phyloP scores from a whole-genome alignment of 345 rosid genomes.

The Sonneratia alba region DNA sequence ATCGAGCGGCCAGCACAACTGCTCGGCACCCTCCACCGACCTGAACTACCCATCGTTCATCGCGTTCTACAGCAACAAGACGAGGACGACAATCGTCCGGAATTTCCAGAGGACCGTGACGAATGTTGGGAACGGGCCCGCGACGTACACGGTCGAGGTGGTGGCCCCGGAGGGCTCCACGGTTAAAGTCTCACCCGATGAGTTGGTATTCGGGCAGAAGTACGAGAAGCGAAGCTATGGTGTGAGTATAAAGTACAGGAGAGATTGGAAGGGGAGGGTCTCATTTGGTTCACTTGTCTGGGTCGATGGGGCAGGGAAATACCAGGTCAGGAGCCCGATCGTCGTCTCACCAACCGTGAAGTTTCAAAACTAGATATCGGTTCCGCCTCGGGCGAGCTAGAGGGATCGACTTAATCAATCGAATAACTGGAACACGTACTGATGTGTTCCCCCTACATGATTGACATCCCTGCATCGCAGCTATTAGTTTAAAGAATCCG shows the following conservation, averaged over 20 bases:
- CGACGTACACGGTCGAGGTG: constrained; percentile 13
- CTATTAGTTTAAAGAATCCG: too few species aligned
- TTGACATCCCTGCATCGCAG: too few species aligned
- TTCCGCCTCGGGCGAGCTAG: too few species aligned
- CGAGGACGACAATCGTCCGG: constrained; percentile 2
- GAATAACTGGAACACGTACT: too few species aligned
- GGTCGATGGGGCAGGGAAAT: constrained; percentile 22
- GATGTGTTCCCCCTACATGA: too few species aligned
- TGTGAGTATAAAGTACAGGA: constrained; percentile 11
- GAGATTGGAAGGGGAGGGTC: constrained; percentile 5
- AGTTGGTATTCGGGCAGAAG: constrained; percentile 10
- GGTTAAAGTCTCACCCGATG: not conserved
- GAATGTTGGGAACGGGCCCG: constrained; percentile 14
- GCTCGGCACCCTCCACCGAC: constrained; percentile 25
- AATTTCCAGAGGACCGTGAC: constrained; percentile 22
- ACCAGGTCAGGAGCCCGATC: constrained; percentile 25
- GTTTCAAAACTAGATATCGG: not conserved
- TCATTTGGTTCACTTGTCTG: constrained; percentile 24
- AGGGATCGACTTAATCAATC: too few species aligned
- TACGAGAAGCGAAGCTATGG: constrained; percentile 16
- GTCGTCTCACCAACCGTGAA: constrained; percentile 7
- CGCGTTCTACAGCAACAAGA: constrained; percentile 13
- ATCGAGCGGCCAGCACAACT: constrained; percentile 9
- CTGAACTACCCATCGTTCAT: constrained; percentile 32
- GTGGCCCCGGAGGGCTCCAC: constrained; percentile 3